These are phyloP conservation scores for Colletotrichum theobromicola DNA, from an alignment of 2,329 filamentous ascomycete species.

Conservation along the genomic window DNA sequence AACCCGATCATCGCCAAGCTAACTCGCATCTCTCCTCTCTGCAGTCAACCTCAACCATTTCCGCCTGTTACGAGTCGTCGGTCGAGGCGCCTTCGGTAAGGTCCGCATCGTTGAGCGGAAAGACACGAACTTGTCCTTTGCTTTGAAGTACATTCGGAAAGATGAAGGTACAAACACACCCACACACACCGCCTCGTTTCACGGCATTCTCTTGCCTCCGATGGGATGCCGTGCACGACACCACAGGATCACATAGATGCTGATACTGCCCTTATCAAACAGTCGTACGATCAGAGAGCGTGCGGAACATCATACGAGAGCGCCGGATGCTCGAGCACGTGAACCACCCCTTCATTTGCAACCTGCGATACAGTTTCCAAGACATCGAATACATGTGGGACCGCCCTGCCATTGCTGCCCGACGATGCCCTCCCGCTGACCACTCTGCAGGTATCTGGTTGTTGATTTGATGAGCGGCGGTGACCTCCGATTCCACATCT, in stretches of 20 bases:
- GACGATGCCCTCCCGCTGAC: conserved; percentile 22
- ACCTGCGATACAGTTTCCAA: conserved; percentile 98
- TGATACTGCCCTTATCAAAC: conserved; percentile 19
- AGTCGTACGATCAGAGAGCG: conserved; percentile 98
- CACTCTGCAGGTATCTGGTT: conserved; percentile 83
- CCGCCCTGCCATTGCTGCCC: not conserved
- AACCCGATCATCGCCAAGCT: conserved; percentile 10
- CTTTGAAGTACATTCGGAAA: conserved; percentile 97
- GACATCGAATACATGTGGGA: conserved; percentile 97
- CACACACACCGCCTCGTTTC: not conserved
- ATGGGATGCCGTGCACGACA: not conserved
- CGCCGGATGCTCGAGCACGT: conserved; percentile 97
- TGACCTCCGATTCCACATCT: conserved; percentile 96
- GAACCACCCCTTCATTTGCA: conserved; percentile 97
- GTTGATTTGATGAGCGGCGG: conserved; percentile 98
- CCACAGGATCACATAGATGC: not conserved
- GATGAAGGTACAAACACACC: conserved; percentile 80
- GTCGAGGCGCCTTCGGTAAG: conserved; percentile 97
- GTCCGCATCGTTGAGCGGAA: conserved; percentile 98
- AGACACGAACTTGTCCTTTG: conserved; percentile 92
- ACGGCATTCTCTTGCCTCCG: not conserved
- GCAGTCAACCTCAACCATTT: conserved; percentile 97
- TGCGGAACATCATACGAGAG: conserved; percentile 97
- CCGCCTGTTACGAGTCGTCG: conserved; percentile 90
- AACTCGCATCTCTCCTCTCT: not conserved